These are phyloP conservation scores for Apostasia ramifera DNA, from an alignment of 106 monocot species.

Conservation along the genomic window DNA sequence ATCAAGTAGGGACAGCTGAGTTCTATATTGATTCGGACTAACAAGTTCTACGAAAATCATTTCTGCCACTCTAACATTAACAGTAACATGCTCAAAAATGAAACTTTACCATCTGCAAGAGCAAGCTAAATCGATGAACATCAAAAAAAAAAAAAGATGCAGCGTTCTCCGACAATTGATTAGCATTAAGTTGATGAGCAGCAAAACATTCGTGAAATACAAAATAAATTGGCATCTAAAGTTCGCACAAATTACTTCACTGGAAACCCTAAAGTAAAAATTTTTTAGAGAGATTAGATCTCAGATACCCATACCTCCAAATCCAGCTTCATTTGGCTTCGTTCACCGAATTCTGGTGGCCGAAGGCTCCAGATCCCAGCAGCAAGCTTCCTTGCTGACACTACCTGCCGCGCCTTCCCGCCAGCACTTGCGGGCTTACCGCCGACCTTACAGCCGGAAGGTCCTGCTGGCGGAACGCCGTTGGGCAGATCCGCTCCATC, in stretches of 20 bases:
- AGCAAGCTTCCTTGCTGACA: constrained; percentile 74
- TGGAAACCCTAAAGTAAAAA: background rate
- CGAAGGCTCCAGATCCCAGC: constrained; percentile 67
- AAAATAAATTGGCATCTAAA: background rate
- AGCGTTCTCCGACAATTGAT: background rate
- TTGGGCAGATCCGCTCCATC: constrained; percentile 14
- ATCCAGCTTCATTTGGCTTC: background rate
- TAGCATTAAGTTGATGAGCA: background rate
- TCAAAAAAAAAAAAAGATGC: background rate
- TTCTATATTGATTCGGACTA: background rate
- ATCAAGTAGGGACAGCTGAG: too few species aligned
- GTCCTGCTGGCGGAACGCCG: background rate
- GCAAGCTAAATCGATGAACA: background rate
- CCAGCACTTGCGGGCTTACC: background rate
- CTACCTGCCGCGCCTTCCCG: background rate
- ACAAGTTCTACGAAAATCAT: background rate
- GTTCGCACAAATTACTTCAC: background rate
- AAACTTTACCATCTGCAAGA: background rate
- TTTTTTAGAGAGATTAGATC: background rate
- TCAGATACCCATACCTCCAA: constrained; percentile 9
- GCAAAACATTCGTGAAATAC: background rate
- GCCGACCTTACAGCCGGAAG: background rate
- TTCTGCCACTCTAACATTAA: background rate
- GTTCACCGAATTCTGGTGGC: constrained; percentile 15
- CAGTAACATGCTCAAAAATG: background rate